phyloP scores from a whole-genome alignment of 2,329 filamentous ascomycete genomes.

The Cladophialophora chaetospira region DNA sequence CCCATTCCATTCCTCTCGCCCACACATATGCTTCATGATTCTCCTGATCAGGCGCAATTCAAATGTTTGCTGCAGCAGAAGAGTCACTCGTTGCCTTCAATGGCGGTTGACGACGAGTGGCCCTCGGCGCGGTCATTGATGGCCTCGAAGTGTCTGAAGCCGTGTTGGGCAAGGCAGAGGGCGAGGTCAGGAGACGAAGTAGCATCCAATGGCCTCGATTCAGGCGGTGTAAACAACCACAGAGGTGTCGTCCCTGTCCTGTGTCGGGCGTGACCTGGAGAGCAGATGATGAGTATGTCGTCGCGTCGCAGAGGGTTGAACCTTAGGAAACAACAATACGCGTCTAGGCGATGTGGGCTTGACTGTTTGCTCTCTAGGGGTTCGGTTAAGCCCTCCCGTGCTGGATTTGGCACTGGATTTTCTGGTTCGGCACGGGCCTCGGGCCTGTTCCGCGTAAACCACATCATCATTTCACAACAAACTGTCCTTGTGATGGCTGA shows the following conservation, averaged over 20 bases:
- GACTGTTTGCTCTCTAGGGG: constrained; percentile 7
- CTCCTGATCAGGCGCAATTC: constrained; percentile 10
- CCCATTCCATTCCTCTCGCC: constrained; percentile 3
- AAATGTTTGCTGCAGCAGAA: background rate
- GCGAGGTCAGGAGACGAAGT: constrained; percentile 8
- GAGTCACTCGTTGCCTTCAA: background rate
- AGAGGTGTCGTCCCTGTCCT: too few species aligned
- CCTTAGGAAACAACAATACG: too few species aligned
- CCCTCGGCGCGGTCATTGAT: constrained; percentile 1
- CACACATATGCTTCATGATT: background rate
- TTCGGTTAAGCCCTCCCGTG: constrained; percentile 3
- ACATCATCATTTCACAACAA: background rate
- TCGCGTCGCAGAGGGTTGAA: too few species aligned
- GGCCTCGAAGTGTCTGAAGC: constrained; percentile 5
- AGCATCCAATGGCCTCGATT: constrained; percentile 3
- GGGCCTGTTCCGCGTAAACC: constrained; percentile 4
- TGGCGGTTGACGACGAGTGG: background rate
- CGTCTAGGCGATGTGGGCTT: background rate
- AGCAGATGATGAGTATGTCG: background rate
- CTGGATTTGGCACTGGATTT: background rate
- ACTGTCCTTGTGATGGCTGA: background rate
- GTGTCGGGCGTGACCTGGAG: constrained; percentile 5
- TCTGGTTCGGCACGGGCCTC: constrained; percentile 3
- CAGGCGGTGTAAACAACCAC: too few species aligned
- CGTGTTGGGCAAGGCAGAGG: background rate